Evolutionary conservation across 2,329 filamentous ascomycete genomes (phyloP).

Genomic region (Penicillium rolfsii): DNA sequence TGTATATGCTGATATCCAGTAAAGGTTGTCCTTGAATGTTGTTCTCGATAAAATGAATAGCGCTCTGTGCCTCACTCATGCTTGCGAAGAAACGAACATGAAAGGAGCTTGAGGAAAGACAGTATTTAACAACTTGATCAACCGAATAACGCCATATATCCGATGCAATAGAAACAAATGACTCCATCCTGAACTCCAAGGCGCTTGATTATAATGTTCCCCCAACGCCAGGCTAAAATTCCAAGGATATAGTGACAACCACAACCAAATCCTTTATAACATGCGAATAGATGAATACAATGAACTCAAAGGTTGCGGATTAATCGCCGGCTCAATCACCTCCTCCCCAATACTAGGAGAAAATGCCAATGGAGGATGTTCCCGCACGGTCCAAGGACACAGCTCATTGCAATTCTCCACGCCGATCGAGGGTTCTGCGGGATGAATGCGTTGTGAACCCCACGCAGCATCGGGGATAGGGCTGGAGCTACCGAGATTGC

Average conservation of each 20-base stretch:
- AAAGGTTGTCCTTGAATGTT: no score
- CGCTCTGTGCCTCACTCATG: background rate
- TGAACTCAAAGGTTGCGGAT: slow-evolving; percentile 38
- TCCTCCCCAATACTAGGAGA: slow-evolving; percentile 40
- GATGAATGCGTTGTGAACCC: slow-evolving; percentile 44
- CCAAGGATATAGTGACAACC: background rate
- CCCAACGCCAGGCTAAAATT: background rate
- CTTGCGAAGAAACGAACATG: background rate
- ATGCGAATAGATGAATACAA: slow-evolving; percentile 43
- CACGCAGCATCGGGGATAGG: slow-evolving; percentile 37
- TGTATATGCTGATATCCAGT: no score
- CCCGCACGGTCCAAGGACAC: slow-evolving; percentile 45
- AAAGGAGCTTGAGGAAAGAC: background rate
- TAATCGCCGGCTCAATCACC: slow-evolving; percentile 38
- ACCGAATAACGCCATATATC: background rate
- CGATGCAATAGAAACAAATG: background rate
- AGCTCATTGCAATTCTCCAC: slow-evolving; percentile 44
- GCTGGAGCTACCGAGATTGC: slow-evolving; percentile 37
- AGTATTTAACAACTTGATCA: background rate
- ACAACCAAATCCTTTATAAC: slow-evolving; percentile 26
- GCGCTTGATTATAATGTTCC: background rate
- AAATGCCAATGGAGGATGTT: slow-evolving; percentile 40
- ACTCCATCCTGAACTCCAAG: background rate
- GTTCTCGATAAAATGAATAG: background rate
- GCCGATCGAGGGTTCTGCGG: slow-evolving; percentile 39